These are phyloP conservation scores for Aureobasidium sp. DNA, from an alignment of 2,329 filamentous ascomycete species.

Conservation along the genomic window DNA sequence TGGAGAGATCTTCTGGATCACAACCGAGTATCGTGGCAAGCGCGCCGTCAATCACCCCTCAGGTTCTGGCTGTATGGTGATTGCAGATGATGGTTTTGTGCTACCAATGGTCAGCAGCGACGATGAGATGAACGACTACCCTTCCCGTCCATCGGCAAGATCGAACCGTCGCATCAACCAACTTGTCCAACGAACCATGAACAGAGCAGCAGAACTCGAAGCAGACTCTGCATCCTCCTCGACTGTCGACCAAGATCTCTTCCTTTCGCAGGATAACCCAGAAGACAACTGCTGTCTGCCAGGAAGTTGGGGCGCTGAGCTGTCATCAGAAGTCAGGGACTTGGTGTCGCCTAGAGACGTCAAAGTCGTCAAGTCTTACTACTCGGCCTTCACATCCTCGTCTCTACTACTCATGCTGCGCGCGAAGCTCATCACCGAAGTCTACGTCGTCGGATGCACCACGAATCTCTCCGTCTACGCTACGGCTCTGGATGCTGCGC, in stretches of 20 bases:
- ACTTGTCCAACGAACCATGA: conserved; percentile 15
- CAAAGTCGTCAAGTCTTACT: conserved; percentile 62
- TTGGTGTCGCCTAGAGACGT: conserved; percentile 47
- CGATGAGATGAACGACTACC: background rate
- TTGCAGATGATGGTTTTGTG: background rate
- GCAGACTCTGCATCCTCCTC: background rate
- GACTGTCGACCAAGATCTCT: conserved; percentile 37
- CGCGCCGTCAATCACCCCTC: conserved; percentile 10
- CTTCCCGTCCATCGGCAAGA: background rate
- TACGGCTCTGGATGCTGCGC: conserved; percentile 81
- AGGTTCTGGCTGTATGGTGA: conserved; percentile 10
- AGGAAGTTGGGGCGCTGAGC: conserved; percentile 40
- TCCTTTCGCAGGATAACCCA: conserved; percentile 32
- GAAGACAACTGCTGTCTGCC: conserved; percentile 35
- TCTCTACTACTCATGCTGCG: conserved; percentile 67
- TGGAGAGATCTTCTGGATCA: conserved; percentile 76
- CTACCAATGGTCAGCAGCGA: conserved; percentile 5
- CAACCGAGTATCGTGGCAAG: conserved; percentile 53
- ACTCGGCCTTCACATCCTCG: conserved; percentile 77
- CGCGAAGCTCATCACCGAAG: conserved; percentile 78
- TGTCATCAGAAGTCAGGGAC: conserved; percentile 41
- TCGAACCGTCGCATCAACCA: conserved; percentile 5
- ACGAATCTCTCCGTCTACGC: conserved; percentile 86
- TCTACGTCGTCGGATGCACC: conserved; percentile 81
- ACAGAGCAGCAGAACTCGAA: conserved; percentile 4